A percentile compares a stretch with the other conserved stretches of the same genome.
Conservation (phyloP, 2,329 filamentous ascomycete species). For the Pyrenophora seminiperda region DNA sequence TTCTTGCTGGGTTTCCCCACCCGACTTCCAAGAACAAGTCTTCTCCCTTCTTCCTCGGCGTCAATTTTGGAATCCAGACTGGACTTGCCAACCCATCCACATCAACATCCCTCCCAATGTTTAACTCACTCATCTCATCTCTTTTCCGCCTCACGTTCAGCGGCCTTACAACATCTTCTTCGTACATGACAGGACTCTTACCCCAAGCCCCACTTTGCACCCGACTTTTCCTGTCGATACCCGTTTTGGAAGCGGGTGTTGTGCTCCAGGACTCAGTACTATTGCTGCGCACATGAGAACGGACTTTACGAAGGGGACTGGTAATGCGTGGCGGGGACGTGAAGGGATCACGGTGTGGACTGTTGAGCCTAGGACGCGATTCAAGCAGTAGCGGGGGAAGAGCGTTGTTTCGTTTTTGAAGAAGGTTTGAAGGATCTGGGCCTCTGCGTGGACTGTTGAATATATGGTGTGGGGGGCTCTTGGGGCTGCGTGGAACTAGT, state of each 20-base stretch:
- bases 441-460: slow-evolving; percentile 18
- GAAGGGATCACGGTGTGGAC: slow-evolving; percentile 32
- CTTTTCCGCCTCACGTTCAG: slow-evolving; percentile 30
- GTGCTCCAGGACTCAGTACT: slow-evolving; percentile 33
- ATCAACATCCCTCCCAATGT: slow-evolving; percentile 24
- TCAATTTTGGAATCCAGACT: slow-evolving; percentile 68
- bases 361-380: slow-evolving; percentile 24
- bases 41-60: slow-evolving; percentile 68
- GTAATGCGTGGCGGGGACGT: slow-evolving; percentile 17
- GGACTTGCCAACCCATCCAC: slow-evolving; percentile 49
- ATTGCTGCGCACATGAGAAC: slow-evolving; percentile 31
- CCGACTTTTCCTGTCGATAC: slow-evolving; percentile 26
- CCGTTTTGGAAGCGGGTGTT: slow-evolving; percentile 20
- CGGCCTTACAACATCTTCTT: slow-evolving; percentile 29
- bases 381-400: slow-evolving; percentile 43
- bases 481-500: slow-evolving; percentile 49
- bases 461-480: slow-evolving; percentile 11
- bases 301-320: slow-evolving; percentile 29
- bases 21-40: slow-evolving; percentile 61
- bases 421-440: slow-evolving; percentile 16
- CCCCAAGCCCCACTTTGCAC: slow-evolving; percentile 36
- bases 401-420: slow-evolving; percentile 23
- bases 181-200: slow-evolving; percentile 36
- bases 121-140: slow-evolving; percentile 26
- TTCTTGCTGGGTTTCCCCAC: slow-evolving; percentile 18